phyloP scores from a whole-genome alignment of 306 rosid species.

The Lathyrus oleraceus region DNA sequence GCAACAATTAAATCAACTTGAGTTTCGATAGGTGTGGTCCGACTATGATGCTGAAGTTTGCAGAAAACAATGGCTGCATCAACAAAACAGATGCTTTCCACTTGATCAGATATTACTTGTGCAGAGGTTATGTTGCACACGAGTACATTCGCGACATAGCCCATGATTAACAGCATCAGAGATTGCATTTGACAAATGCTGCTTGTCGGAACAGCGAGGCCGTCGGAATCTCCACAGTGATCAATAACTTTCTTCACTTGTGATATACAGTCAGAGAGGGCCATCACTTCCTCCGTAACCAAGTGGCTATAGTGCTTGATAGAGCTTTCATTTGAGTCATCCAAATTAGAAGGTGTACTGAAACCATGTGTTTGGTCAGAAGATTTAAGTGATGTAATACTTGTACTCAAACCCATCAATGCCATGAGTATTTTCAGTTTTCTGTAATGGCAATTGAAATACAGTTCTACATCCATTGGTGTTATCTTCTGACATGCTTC shows the following conservation, averaged over 20 bases:
- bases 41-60: too few species aligned
- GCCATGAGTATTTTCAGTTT: conserved; percentile 89
- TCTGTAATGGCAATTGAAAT: conserved; percentile 71
- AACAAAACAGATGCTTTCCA: too few species aligned
- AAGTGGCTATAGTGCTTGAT: conserved; percentile 60
- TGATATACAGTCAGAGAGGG: conserved; percentile 75
- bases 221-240: conserved; percentile 53
- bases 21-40: too few species aligned
- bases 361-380: conserved; percentile 53
- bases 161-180: too few species aligned
- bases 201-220: conserved; percentile 47
- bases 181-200: conserved; percentile 75
- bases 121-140: too few species aligned
- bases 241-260: conserved; percentile 76
- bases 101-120: too few species aligned
- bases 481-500: conserved; percentile 81
- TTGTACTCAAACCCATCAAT: conserved; percentile 62
- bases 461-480: conserved; percentile 71
- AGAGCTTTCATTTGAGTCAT: conserved; percentile 65
- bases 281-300: conserved; percentile 84
- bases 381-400: too few species aligned
- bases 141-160: too few species aligned
- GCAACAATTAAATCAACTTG: too few species aligned
- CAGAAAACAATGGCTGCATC: too few species aligned
- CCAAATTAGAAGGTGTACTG: conserved; percentile 47